Percentiles rank a stretch among this genome's conserved stretches.
Conservation (phyloP, 106 monocot species). For the Dactylorhiza incarnata region DNA sequence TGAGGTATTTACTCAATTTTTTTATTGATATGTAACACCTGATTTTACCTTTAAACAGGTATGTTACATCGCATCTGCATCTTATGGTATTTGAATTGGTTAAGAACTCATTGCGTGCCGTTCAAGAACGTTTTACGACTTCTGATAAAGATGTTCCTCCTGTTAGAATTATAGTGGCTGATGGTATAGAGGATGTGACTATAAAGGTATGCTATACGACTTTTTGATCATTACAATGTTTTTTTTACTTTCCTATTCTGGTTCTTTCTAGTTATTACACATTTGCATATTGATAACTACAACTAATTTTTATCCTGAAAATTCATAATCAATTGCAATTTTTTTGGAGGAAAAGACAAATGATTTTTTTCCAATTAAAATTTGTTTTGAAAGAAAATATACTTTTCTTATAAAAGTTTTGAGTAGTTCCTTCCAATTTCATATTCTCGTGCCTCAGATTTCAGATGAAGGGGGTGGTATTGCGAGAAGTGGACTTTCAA, state of each 20-base stretch:
- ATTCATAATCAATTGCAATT: background rate
- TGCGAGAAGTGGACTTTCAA: slow-evolving; percentile 86
- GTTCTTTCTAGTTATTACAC: too few species aligned
- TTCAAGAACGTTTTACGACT: slow-evolving; percentile 83
- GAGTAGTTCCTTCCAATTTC: background rate
- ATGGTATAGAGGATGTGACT: slow-evolving; percentile 94
- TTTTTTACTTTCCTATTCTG: background rate
- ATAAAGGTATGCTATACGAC: slow-evolving; percentile 59
- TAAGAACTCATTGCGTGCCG: slow-evolving; percentile 95
- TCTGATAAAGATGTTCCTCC: slow-evolving; percentile 77
- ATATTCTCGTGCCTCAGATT: slow-evolving; percentile 29
- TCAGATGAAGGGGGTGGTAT: slow-evolving; percentile 99
- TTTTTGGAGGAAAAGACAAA: background rate
- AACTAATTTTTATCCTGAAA: background rate
- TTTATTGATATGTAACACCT: slow-evolving; percentile 1
- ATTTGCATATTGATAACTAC: background rate
- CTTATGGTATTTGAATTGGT: slow-evolving; percentile 97
- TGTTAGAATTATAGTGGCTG: slow-evolving; percentile 91
- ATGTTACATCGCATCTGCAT: slow-evolving; percentile 93
- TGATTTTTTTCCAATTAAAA: background rate
- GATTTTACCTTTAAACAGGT: slow-evolving; percentile 29
- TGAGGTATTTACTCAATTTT: background rate
- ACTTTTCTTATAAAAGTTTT: background rate
- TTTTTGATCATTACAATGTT: background rate
- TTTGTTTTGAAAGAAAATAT: background rate